Conservation (phyloP, 2,329 filamentous ascomycete genomes). For the Beauveria sp. region DNA sequence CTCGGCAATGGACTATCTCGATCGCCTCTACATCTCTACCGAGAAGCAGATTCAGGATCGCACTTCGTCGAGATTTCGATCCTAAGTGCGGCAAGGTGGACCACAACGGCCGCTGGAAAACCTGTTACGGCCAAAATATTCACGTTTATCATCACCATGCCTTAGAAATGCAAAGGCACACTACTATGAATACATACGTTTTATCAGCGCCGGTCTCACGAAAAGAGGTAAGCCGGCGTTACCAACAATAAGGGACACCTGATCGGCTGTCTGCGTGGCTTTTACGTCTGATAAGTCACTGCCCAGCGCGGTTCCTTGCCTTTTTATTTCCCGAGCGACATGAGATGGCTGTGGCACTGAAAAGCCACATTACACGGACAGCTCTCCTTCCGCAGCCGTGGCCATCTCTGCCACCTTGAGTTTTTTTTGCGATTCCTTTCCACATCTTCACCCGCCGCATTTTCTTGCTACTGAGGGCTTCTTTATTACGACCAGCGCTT, state of each 20-base stretch:
- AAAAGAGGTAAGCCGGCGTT: slow-evolving; percentile 3
- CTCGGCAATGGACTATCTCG: slow-evolving; percentile 73
- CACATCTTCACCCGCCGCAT: neutral
- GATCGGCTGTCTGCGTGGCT: neutral
- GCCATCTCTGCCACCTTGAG: neutral
- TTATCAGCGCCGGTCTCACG: neutral
- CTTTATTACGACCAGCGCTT: slow-evolving; percentile 2
- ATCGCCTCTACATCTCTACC: slow-evolving; percentile 73
- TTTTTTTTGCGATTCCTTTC: neutral
- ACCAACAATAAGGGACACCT: neutral
- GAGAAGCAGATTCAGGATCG: slow-evolving; percentile 72
- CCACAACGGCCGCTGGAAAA: neutral
- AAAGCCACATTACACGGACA: neutral
- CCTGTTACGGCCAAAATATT: neutral
- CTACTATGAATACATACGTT: slow-evolving; percentile 9
- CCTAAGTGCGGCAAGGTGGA: neutral
- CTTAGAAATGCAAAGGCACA: neutral
- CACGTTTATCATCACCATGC: slow-evolving; percentile 10
- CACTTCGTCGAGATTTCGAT: slow-evolving; percentile 33
- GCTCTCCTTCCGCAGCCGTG: too few relatives aligned
- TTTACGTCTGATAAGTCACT: neutral
- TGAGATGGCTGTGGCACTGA: neutral
- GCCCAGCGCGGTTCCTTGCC: neutral
- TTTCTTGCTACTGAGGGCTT: neutral
- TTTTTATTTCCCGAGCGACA: neutral